Conservation (phyloP, 306 rosid genomes). For the Bauhinia variegata region DNA sequence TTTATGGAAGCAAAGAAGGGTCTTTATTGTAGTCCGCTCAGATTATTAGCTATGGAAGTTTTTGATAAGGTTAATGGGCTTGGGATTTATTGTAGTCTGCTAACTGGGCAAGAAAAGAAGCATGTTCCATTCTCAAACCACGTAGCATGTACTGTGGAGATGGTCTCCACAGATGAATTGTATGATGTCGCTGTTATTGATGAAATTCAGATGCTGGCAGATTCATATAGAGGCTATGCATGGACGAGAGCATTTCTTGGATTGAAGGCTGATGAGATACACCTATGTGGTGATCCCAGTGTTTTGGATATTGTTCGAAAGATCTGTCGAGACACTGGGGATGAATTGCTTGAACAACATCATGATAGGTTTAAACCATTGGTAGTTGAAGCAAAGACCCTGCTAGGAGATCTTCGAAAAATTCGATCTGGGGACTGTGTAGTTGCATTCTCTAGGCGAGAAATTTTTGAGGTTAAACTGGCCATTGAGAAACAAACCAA, state of each 20-base stretch:
- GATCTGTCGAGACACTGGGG: constrained; percentile 79
- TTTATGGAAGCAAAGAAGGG: constrained; percentile 88
- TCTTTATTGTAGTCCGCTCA: constrained; percentile 89
- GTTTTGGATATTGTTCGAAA: constrained; percentile 71
- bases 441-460: constrained; percentile 95
- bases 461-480: constrained; percentile 88
- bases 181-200: constrained; percentile 87
- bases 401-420: constrained; percentile 73
- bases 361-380: constrained; percentile 91
- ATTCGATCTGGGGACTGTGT: constrained; percentile 93
- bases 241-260: constrained; percentile 96
- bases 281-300: constrained; percentile 83
- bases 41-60: constrained; percentile 94
- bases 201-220: constrained; percentile 93
- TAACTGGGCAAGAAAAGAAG: constrained; percentile 90
- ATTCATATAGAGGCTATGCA: constrained; percentile 72
- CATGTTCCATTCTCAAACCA: constrained; percentile 76
- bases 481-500: constrained; percentile 82
- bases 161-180: constrained; percentile 80
- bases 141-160: constrained; percentile 84
- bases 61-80: constrained; percentile 86
- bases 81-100: constrained; percentile 84
- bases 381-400: constrained; percentile 91
- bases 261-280: constrained; percentile 92
- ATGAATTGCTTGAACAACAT: constrained; percentile 71